Evolutionary conservation across 2,329 filamentous ascomycete species (phyloP), one percentile per base, ranked within the genome.

Genomic region (Xylaria multiplex): DNA sequence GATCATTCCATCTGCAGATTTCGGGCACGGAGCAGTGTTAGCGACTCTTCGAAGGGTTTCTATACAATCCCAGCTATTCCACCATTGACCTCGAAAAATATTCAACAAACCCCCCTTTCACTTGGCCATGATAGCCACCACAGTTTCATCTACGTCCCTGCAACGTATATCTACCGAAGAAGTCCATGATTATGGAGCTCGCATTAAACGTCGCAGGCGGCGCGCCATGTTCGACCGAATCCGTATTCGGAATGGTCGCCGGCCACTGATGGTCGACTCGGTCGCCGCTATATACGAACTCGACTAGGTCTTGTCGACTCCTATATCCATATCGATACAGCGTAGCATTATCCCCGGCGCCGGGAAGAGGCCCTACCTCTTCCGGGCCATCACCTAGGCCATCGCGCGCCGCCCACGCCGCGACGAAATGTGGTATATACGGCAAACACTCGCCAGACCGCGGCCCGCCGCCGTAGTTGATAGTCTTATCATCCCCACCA

Each of bases 401-500:
- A 42, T 81, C 74, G 4, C 79, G 67, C 19, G 49, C 43, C 6
- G 76, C 78, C 83, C 82, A 85, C 68, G 75, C 72, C 2, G 62
- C 59, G 0, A 79, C 73, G 74, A 78, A 82, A 45, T 79, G 73
- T 22, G 78, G 75, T 40, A 86, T 82, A 0, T 80, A 69, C 1
- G 83, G 84, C 53, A 85, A 67, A 57, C 78, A 80, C 0, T 80
- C 81, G 1, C 79, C 79, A 2, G 79, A 77, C 2, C 81, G 78
- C 42, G 76, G 77, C 1, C 79, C 81, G 1, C 84, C 84, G 2
- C 72, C 64, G 65, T 85, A 86, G 0, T 74, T 68, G 40, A 86
- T 84, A 0, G 79, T 83, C 2, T 68, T 75, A 71, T 86, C 85
- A 2, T 69, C 77, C 2, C 78, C 79, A n/a, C 84, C 84, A 70